Evolutionary conservation across 164 flowering plant species (phyloP).

Genomic region (Aristolochia contorta): DNA sequence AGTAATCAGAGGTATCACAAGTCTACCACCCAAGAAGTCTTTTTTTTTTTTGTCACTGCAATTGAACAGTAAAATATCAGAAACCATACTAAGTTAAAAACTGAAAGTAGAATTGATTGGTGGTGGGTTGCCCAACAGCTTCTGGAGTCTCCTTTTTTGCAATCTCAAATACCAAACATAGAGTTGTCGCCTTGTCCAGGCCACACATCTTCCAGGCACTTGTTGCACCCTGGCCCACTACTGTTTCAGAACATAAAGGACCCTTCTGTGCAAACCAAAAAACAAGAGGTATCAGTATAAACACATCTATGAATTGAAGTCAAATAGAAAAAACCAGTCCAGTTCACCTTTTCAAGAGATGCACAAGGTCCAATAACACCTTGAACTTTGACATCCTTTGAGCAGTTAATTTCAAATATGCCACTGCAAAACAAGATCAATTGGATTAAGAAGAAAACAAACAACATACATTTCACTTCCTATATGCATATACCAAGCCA

Average conservation of each 20-base stretch:
- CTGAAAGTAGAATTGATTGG: conserved; percentile 82
- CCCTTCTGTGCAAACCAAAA: conserved; percentile 61
- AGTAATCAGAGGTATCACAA: too few relatives aligned
- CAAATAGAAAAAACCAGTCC: neutral
- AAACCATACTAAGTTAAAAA: conserved; percentile 78
- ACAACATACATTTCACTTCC: too few relatives aligned
- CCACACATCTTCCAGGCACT: conserved; percentile 99
- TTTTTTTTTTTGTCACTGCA: too few relatives aligned
- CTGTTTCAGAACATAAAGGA: conserved; percentile 75
- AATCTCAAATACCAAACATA: conserved; percentile 79
- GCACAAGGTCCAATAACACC: conserved; percentile 97
- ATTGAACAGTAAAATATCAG: conserved; percentile 6
- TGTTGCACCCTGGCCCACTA: conserved; percentile 79
- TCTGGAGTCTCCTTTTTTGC: conserved; percentile 76
- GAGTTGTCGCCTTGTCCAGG: conserved; percentile 76
- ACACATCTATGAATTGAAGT: neutral
- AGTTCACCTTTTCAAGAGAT: conserved; percentile 86
- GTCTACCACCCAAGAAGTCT: too few relatives aligned
- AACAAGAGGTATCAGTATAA: conserved; percentile 9
- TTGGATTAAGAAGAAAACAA: neutral
- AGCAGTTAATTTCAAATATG: conserved; percentile 90
- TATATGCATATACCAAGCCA: too few relatives aligned
- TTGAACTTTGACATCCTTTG: conserved; percentile 86
- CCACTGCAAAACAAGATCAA: conserved; percentile 48
- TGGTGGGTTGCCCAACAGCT: conserved; percentile 52